Base-by-base conservation (phyloP, 1,284 basidiomycete genomes). In the Meripilus lineatus region DNA sequence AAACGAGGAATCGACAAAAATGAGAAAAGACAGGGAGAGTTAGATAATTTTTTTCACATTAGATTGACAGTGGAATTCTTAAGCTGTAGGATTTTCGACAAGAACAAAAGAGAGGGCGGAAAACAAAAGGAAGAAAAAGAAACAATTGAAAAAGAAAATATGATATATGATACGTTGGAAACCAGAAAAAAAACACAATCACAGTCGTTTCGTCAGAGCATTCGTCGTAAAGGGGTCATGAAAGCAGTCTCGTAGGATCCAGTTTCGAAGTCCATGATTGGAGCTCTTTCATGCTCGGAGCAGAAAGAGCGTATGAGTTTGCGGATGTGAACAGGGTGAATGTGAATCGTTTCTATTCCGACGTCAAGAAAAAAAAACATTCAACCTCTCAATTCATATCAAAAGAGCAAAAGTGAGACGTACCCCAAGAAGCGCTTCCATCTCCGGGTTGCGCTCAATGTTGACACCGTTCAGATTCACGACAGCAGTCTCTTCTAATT, bases 311-410 rank as follows among this genome's bases (percentile, higher is more conserved):
- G 67, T 93, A 88, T 25, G 90, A 93, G 62, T 95, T 94, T 8
- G 88, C 89, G 14, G 87, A 74, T 3, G 92, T 93, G 65, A 91
- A 94, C 32, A 94, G 74, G 8, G 89, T 92, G 65, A 94, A 93
- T 7, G 84, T 84, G 62, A 81, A 83, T 32, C 75, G 79, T 70
- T 84, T 89, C 91, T 94, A 59, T n/a, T n/a, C n/a, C n/a, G n/a
- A n/a, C n/a, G n/a, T n/a, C n/a, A n/a, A n/a, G n/a, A n/a, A 21
- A 45, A 38, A 24, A 44, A 38, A 40, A 42, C 39, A 22, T 40
- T 45, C 23, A 51, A 41, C 23, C 33, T 20, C 43, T 5, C 13
- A 36, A 32, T 26, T 18, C 21, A 35, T 21, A 37, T 45, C 17
- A 32, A 40, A 38, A 34, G 41, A 21, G 14, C 43, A 42, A 30